Conservation (phyloP, 2,329 filamentous ascomycete genomes). For the Botrytis fabae region DNA sequence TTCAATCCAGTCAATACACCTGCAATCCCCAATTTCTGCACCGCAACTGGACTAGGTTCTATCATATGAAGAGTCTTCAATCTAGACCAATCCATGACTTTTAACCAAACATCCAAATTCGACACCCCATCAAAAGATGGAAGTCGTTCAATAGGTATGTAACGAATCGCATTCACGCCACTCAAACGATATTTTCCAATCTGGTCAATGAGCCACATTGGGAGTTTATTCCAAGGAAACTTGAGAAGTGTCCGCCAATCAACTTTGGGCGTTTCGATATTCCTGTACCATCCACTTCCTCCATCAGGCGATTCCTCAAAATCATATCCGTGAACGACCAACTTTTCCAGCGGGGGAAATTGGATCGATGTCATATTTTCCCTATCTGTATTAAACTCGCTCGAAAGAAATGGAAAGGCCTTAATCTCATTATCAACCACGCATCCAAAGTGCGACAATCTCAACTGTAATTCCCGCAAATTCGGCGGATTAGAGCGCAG, state of each 20-base stretch:
- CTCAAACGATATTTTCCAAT: background rate
- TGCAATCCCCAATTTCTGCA: background rate
- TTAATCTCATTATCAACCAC: background rate
- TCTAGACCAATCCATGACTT: background rate
- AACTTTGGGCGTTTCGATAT: background rate
- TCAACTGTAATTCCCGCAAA: background rate
- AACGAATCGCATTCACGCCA: background rate
- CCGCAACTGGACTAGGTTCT: background rate
- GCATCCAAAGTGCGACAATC: background rate
- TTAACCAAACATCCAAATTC: background rate
- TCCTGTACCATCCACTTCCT: background rate
- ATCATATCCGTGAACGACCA: background rate
- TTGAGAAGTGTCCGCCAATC: background rate
- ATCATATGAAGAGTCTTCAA: background rate
- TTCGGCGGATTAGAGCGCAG: background rate
- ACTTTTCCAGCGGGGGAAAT: background rate
- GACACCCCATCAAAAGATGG: background rate
- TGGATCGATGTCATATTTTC: background rate
- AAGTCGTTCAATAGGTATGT: background rate
- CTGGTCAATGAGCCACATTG: background rate
- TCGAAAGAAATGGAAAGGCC: background rate
- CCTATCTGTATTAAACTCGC: background rate
- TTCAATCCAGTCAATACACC: background rate
- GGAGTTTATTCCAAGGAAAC: background rate
- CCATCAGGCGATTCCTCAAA: background rate